Evolutionary conservation across 2,329 filamentous ascomycete species (phyloP).

Genomic region (Aspergillus costaricaensis): DNA sequence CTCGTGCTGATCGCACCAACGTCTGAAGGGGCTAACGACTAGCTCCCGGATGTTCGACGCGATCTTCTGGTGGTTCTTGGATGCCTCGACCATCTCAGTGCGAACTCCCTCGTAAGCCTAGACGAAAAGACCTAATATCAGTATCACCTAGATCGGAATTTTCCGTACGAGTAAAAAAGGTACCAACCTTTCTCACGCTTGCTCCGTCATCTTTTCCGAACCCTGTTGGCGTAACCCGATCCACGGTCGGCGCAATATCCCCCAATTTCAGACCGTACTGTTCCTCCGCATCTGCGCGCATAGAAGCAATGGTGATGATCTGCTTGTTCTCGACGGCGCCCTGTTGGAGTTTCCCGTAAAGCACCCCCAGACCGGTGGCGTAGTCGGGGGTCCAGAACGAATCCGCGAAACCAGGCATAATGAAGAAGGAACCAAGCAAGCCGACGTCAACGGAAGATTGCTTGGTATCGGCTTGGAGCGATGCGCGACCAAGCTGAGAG

Average conservation of each 20-base stretch:
- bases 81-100: slow-evolving; percentile 86
- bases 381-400: slow-evolving; percentile 99
- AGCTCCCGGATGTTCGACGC: slow-evolving; percentile 94
- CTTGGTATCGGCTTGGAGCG: background rate
- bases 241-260: slow-evolving; percentile 78
- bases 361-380: slow-evolving; percentile 88
- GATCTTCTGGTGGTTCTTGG: slow-evolving; percentile 91
- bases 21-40: slow-evolving; percentile 88
- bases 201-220: slow-evolving; percentile 93
- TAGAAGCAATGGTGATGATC: slow-evolving; percentile 82
- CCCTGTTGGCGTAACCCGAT: slow-evolving; percentile 73
- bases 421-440: slow-evolving; percentile 32
- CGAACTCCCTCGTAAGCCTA: slow-evolving; percentile 94
- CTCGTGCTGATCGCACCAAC: slow-evolving; percentile 96
- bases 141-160: background rate
- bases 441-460: background rate
- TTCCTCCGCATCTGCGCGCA: slow-evolving; percentile 96
- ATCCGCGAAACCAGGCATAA: slow-evolving; percentile 86
- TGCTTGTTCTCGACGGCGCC: slow-evolving; percentile 94
- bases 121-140: slow-evolving; percentile 4
- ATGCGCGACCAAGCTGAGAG: background rate
- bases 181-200: slow-evolving; percentile 82
- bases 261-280: slow-evolving; percentile 76
- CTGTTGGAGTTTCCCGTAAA: slow-evolving; percentile 96
- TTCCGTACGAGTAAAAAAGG: background rate